Evolutionary conservation across 2,329 filamentous ascomycete species (phyloP).

Genomic region (Ampelomyces quisqualis): DNA sequence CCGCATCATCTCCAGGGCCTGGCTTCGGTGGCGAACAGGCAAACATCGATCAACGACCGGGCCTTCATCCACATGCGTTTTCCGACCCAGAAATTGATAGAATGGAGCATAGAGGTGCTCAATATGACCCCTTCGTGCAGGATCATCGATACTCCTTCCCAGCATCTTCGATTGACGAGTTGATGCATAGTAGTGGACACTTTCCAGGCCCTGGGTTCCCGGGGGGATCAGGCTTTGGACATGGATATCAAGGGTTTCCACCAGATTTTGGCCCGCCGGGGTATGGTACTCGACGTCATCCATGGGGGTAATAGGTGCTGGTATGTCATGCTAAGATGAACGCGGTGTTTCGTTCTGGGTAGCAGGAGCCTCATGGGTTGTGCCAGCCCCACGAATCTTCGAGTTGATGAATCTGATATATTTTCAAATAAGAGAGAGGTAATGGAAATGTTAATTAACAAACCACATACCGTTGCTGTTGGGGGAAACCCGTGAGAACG

Average conservation of each 20-base stretch:
- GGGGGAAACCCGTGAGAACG: conserved; percentile 39
- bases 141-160: neutral
- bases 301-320: too few relatives aligned
- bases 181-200: neutral
- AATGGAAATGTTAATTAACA: too few relatives aligned
- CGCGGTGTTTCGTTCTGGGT: too few relatives aligned
- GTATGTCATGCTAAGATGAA: neutral
- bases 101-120: neutral
- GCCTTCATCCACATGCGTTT: conserved; percentile 1
- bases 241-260: too few relatives aligned
- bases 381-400: conserved; percentile 43
- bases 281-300: too few relatives aligned
- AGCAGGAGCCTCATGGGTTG: conserved; percentile 2
- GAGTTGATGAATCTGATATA: conserved; percentile 32
- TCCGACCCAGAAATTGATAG: conserved; percentile 2
- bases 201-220: neutral
- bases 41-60: neutral
- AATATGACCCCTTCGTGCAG: neutral
- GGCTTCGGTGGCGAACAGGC: neutral
- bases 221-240: too few relatives aligned
- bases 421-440: too few relatives aligned
- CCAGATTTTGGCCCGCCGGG: too few relatives aligned
- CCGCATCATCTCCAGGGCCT: neutral
- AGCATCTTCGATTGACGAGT: neutral
- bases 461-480: conserved; percentile 20